Evolutionary conservation across 2,329 filamentous ascomycete genomes (phyloP).

Genomic region (Talaromyces sp.): DNA sequence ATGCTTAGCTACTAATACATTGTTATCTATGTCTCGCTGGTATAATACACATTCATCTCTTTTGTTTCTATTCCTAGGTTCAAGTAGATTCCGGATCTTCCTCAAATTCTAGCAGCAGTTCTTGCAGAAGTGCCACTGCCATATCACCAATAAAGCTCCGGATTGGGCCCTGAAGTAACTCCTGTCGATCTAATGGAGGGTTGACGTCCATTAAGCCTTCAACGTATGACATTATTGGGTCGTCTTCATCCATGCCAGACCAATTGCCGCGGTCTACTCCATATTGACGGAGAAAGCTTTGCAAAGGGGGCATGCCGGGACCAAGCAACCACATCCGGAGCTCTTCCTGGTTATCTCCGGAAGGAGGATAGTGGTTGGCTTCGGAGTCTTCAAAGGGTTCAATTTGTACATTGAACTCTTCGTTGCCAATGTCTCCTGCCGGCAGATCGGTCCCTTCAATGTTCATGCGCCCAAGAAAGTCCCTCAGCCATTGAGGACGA

Average conservation of each 20-base stretch:
- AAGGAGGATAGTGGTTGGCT: slow-evolving; percentile 13
- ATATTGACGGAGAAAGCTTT: slow-evolving; percentile 31
- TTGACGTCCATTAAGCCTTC: slow-evolving; percentile 24
- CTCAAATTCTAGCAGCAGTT: slow-evolving; percentile 20
- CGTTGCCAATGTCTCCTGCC: slow-evolving; percentile 11
- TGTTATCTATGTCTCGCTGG: neutral
- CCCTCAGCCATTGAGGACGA: slow-evolving; percentile 31
- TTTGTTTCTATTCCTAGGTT: neutral
- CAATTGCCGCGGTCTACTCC: slow-evolving; percentile 40
- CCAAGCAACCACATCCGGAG: slow-evolving; percentile 30
- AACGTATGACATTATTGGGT: slow-evolving; percentile 32
- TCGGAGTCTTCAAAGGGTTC: neutral
- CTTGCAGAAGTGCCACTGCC: slow-evolving; percentile 29
- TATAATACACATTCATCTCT: neutral
- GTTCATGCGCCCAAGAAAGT: slow-evolving; percentile 32
- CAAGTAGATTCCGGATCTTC: neutral
- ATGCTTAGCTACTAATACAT: neutral
- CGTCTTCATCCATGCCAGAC: slow-evolving; percentile 30
- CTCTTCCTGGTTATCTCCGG: slow-evolving; percentile 22
- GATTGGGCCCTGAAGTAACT: slow-evolving; percentile 26
- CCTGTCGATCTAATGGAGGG: slow-evolving; percentile 20
- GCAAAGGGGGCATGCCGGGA: slow-evolving; percentile 29
- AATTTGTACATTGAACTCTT: slow-evolving; percentile 13
- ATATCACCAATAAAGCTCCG: slow-evolving; percentile 30
- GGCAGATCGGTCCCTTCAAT: slow-evolving; percentile 15